Evolutionary conservation across 2,329 filamentous ascomycete genomes (phyloP).

Genomic region (Pleurostoma richardsiae): DNA sequence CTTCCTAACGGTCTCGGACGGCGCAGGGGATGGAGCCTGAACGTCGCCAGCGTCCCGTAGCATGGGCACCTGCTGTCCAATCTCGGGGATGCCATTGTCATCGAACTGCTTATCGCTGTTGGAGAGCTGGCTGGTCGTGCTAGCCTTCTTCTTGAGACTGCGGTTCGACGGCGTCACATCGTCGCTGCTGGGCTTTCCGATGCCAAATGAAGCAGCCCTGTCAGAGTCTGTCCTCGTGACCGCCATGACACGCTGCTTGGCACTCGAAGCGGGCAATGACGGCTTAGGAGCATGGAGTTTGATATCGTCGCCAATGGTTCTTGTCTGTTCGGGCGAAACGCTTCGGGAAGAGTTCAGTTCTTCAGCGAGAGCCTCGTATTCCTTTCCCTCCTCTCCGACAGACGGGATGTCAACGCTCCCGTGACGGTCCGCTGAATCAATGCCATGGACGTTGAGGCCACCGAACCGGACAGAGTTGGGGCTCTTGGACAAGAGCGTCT

Average conservation of each 20-base stretch:
- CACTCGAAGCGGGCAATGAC: slow-evolving; percentile 73
- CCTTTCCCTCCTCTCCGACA: slow-evolving; percentile 82
- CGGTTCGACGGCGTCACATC: slow-evolving; percentile 37
- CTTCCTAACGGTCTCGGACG: slow-evolving; percentile 34
- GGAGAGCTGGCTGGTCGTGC: slow-evolving; percentile 45
- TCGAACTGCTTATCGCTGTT: slow-evolving; percentile 57
- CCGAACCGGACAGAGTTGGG: slow-evolving; percentile 27
- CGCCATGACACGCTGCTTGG: slow-evolving; percentile 74
- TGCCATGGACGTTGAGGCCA: slow-evolving; percentile 29
- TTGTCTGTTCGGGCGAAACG: slow-evolving; percentile 63
- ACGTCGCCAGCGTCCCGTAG: slow-evolving; percentile 89
- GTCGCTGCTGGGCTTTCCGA: slow-evolving; percentile 63
- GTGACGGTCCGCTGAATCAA: slow-evolving; percentile 52
- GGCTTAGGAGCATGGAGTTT: slow-evolving; percentile 87
- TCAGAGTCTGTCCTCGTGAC: slow-evolving; percentile 92
- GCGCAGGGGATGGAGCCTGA: slow-evolving; percentile 83
- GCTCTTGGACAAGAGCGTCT: slow-evolving; percentile 49
- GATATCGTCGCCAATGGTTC: slow-evolving; percentile 73
- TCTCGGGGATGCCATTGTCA: slow-evolving; percentile 86
- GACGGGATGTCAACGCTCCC: slow-evolving; percentile 78
- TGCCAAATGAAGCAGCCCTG: slow-evolving; percentile 76
- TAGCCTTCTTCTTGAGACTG: slow-evolving; percentile 60
- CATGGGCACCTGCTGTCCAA: slow-evolving; percentile 91
- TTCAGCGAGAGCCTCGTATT: slow-evolving; percentile 65
- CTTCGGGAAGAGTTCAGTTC: slow-evolving; percentile 38